Evolutionary conservation across 257 asterid species (phyloP), one percentile per base, ranked within the genome.

Genomic region (Salvia splendens): DNA sequence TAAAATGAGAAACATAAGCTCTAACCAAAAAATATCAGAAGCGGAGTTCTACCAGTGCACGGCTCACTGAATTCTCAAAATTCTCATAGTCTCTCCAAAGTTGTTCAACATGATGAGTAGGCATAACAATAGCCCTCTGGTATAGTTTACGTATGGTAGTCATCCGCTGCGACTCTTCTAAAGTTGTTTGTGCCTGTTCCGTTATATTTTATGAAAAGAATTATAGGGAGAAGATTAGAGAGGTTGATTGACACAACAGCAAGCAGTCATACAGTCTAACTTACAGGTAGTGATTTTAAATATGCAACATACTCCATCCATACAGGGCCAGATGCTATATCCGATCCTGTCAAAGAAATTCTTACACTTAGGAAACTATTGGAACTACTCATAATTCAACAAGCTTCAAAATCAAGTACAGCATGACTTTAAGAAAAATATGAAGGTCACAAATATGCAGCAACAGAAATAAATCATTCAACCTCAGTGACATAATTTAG

Each of bases 41-140:
- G 43, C 60, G 56, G 62, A 14, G 38, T 32, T 63, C 53, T 86
- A 94, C 99, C 97, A 91, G 80, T 51, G 97, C 83, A 62, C 97
- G 99, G 85, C 95, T 87, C 70, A 91, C 93, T 32, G 99, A 77
- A 77, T 91, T 94, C 76, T 94, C 99, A 81, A 94, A 94, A 84
- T 74, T 91, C 81, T 91, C 99, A 53, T 94, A 94, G 73, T 94
- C 99, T 80, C 95, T 88, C 99, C 97, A 94, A 65, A 94, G 92
- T 71, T 94, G 99, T 87, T 91, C 97, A 61, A 88, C 85, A 46
- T 83, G 94, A 77, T 86, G 94, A 46, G 92, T 86, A 30, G 99
- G 99, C 77, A 93, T 86, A 54, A 94, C 82, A 72, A 94, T 85
- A 52, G 96, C 97, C 80, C 88, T 86, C 75, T 94, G 99, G 73